These are phyloP conservation scores for Fragilaria crotonensis DNA, from an alignment of 108 stramenopile species.

Conservation along the genomic window DNA sequence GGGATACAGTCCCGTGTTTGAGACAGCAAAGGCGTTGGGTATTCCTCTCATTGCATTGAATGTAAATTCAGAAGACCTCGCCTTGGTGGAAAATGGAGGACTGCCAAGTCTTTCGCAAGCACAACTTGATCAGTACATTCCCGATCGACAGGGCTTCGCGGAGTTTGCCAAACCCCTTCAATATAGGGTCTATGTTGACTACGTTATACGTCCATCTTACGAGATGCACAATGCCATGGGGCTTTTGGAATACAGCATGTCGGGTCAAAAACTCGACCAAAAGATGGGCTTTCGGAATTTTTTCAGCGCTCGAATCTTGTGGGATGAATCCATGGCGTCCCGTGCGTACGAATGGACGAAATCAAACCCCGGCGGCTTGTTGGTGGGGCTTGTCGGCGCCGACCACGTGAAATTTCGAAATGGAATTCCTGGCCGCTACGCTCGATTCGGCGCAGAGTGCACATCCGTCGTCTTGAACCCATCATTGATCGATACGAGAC, in stretches of 20 bases:
- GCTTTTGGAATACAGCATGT: conserved; percentile 42
- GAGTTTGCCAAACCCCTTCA: conserved; percentile 29
- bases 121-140: conserved; percentile 41
- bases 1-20: conserved; percentile 45
- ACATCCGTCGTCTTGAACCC: conserved; percentile 60
- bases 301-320: conserved; percentile 63
- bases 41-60: conserved; percentile 63
- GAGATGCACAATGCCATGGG: conserved; percentile 55
- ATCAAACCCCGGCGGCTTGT: conserved; percentile 43
- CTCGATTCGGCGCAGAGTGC: conserved; percentile 31
- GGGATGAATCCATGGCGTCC: conserved; percentile 78
- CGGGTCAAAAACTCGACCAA: conserved; percentile 49
- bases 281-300: conserved; percentile 64
- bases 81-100: conserved; percentile 48
- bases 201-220: conserved; percentile 60
- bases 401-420: conserved; percentile 73
- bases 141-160: conserved; percentile 49
- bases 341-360: conserved; percentile 40
- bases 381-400: conserved; percentile 62
- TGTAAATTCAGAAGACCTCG: conserved; percentile 68
- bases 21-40: conserved; percentile 28
- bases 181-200: conserved; percentile 55
- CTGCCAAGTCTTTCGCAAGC: conserved; percentile 33
- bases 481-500: conserved; percentile 58
- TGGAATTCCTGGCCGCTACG: conserved; percentile 60